Percentiles rank a stretch among this genome's conserved stretches.
Evolutionary conservation across 2,329 filamentous ascomycete species (phyloP).

Genomic region (Penicillium freii): DNA sequence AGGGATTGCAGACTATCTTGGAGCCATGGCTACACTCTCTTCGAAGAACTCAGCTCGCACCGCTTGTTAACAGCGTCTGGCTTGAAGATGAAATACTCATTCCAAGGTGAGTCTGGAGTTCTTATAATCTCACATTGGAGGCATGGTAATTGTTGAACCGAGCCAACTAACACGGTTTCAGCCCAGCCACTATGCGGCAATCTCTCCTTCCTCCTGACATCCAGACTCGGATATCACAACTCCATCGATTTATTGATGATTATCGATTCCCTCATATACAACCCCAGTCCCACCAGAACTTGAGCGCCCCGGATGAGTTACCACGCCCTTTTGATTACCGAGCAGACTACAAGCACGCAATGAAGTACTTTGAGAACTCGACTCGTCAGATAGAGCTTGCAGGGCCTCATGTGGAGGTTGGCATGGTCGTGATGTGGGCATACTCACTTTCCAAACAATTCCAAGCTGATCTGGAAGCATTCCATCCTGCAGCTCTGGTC

Average conservation of each 20-base stretch:
- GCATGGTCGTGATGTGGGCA: conserved; percentile 21
- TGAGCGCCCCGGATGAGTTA: neutral
- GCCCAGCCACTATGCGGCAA: conserved; percentile 9
- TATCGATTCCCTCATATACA: conserved; percentile 12
- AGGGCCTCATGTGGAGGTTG: conserved; percentile 17
- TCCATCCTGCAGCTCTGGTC: conserved; percentile 17
- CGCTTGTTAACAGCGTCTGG: conserved; percentile 17
- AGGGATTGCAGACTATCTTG: conserved; percentile 21
- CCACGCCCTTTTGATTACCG: neutral
- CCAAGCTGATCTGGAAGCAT: conserved; percentile 14
- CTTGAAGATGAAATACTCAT: conserved; percentile 14
- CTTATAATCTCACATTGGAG: too few species aligned
- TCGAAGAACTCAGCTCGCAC: conserved; percentile 14
- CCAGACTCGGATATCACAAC: conserved; percentile 12
- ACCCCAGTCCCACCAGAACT: neutral
- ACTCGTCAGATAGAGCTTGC: conserved; percentile 18
- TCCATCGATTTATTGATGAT: conserved; percentile 17
- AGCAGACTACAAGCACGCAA: conserved; percentile 13
- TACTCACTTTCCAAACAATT: conserved; percentile 17
- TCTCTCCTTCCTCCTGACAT: conserved; percentile 20
- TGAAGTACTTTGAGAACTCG: conserved; percentile 11
- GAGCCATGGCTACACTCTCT: conserved; percentile 17
- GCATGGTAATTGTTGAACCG: neutral
- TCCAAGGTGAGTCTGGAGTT: conserved; percentile 9
- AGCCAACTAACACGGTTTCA: neutral